These are phyloP conservation scores for Starmera pachycereana DNA, from an alignment of 805 yeast species.

Conservation along the genomic window DNA sequence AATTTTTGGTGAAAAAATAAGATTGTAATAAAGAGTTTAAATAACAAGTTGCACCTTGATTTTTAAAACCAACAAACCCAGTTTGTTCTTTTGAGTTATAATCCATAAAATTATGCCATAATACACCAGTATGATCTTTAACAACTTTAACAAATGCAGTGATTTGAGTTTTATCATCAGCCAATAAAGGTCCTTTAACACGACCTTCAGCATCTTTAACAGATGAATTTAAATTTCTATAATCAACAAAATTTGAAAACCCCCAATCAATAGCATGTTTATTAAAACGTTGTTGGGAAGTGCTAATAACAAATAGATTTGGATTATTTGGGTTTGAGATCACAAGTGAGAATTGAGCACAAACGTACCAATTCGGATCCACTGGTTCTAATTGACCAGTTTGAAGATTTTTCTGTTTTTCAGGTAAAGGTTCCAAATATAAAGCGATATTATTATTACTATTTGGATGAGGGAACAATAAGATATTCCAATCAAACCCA, in stretches of 20 bases:
- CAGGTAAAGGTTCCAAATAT: slow-evolving; percentile 65
- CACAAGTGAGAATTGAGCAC: slow-evolving; percentile 83
- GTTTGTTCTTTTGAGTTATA: slow-evolving; percentile 82
- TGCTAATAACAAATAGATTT: slow-evolving; percentile 43
- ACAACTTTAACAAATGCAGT: slow-evolving; percentile 70
- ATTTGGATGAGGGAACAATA: slow-evolving; percentile 74
- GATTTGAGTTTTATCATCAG: slow-evolving; percentile 51
- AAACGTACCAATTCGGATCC: slow-evolving; percentile 68
- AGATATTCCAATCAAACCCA: slow-evolving; percentile 53
- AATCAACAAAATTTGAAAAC: slow-evolving; percentile 64
- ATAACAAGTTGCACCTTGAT: slow-evolving; percentile 98
- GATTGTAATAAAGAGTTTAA: slow-evolving; percentile 88
- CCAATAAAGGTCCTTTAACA: slow-evolving; percentile 27
- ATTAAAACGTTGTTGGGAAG: slow-evolving; percentile 71
- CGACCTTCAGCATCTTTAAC: slow-evolving; percentile 23
- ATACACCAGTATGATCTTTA: slow-evolving; percentile 85
- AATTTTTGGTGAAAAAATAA: slow-evolving; percentile 72
- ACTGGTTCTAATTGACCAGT: slow-evolving; percentile 20
- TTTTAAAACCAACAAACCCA: slow-evolving; percentile 86
- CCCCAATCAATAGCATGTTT: slow-evolving; percentile 91
- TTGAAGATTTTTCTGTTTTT: slow-evolving; percentile 18
- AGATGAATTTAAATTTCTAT: slow-evolving; percentile 21
- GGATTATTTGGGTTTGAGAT: slow-evolving; percentile 77
- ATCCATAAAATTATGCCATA: slow-evolving; percentile 82
- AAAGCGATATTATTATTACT: slow-evolving; percentile 51